phyloP scores from a whole-genome alignment of 129 eudicot genomes.

The Scalesia atractyloides region DNA sequence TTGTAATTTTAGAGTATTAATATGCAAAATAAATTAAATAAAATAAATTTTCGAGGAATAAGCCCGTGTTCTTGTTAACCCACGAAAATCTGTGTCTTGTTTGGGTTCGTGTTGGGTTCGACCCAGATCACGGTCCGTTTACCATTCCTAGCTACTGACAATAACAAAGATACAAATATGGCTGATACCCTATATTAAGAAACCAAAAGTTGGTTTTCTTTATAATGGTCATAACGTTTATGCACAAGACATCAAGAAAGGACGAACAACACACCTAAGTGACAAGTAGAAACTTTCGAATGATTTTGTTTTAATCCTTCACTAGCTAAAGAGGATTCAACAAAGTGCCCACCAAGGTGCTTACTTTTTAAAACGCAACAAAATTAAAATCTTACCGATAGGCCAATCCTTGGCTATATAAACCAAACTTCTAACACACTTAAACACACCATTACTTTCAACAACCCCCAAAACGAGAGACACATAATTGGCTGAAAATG shows the following conservation, averaged over 20 bases:
- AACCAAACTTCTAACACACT: conserved; percentile 10
- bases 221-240: not conserved
- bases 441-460: conserved; percentile 5
- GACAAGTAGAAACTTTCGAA: not conserved
- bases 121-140: not conserved
- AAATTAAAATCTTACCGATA: not conserved
- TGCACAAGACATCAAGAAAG: conserved; percentile 8
- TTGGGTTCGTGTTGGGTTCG: not conserved
- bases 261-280: conserved; percentile 20
- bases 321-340: conserved; percentile 20
- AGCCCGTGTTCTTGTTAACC: too few relatives aligned
- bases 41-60: too few relatives aligned
- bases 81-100: too few relatives aligned
- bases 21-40: too few relatives aligned
- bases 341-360: conserved; percentile 27
- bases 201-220: not conserved
- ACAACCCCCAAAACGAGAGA: not conserved
- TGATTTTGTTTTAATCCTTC: conserved; percentile 1
- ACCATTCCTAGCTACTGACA: not conserved
- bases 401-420: conserved; percentile 18
- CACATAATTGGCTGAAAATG: not conserved
- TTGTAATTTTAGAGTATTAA: too few relatives aligned
- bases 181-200: not conserved
- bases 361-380: not conserved
- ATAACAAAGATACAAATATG: not conserved